Base-by-base conservation (phyloP, 208 protist genomes). In the Acanthamoeba castellanii region DNA sequence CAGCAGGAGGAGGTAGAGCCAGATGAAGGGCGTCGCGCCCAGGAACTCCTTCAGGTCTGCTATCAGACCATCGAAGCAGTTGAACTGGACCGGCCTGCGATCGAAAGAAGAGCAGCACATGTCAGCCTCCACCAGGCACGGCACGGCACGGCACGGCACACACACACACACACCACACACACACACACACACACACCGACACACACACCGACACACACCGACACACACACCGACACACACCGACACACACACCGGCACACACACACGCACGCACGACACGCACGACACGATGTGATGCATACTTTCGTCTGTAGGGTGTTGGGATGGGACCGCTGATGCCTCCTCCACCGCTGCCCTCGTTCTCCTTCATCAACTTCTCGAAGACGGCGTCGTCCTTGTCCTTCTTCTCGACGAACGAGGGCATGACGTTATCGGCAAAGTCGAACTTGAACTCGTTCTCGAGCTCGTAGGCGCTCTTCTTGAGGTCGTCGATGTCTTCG, bases 41-140 rank as follows among this genome's bases (percentile, higher is more conserved):
- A 85, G 34, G 78, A 85, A 85, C 78, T 85, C 78, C 78, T 57
- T 85, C 47, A 85, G 47, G 47, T 85, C 78, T 85, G 78, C 78
- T 32, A 57, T 57, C 45, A 85, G 47, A 27, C 45, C 45, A 34
- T 85, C 78, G 74, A 82, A 82, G 42, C 74, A 82, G 37, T 50
- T 25, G 42, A 82, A 52, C 16, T 82, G 37, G 18, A 50, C 25
- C 3, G 34, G 37, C 34, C n/a, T 82, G 9, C 9, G n/a, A 14
- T 14, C 18, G 64, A 27, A 4, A 72, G n/a, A 34, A 37, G 74
- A 50, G 30, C 22, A 18, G 37, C n/a, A 82, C 37, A 27, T 30
- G 66, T 74, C 32, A 74, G 37, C 42, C 11, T 82, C 27, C 11
- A 82, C 37, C 1, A 42, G 6, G 72, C 0, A 82, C 16, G 8